A percentile compares a stretch with the other conserved stretches of the same genome.
Conservation (phyloP, 768 basidiomycete genomes). For the Boletus insuetus region DNA sequence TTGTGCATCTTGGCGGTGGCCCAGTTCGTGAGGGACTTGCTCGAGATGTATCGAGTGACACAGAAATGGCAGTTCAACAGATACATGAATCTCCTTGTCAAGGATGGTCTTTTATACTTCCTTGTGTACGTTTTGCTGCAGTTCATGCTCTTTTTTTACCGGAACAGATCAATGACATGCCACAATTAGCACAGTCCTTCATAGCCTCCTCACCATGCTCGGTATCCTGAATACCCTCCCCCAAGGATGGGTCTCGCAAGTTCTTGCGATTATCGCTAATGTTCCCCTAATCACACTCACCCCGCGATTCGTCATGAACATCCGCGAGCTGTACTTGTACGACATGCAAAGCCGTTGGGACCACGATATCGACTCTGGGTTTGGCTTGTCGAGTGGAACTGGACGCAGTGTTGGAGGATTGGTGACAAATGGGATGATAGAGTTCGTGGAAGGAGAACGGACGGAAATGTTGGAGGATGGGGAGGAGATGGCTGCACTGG, state of each 20-base stretch:
- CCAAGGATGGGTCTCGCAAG: not conserved
- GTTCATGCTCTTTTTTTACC: not conserved
- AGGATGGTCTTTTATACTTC: not conserved
- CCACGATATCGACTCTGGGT: not conserved
- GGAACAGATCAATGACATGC: not conserved
- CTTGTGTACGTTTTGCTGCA: not conserved
- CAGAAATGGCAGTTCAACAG: not conserved
- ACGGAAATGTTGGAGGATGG: not conserved
- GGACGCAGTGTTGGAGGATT: not conserved
- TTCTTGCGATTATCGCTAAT: not conserved
- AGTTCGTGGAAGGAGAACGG: not conserved
- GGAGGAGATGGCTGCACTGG: not conserved
- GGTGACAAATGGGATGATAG: not conserved
- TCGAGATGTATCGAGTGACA: not conserved
- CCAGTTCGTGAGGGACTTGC: not conserved
- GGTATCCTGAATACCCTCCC: not conserved
- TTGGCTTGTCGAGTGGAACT: not conserved
- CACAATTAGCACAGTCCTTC: not conserved
- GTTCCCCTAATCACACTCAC: not conserved
- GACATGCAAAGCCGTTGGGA: not conserved
- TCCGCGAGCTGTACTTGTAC: not conserved
- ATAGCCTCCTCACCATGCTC: not conserved
- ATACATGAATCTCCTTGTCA: not conserved
- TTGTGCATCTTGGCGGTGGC: not conserved
- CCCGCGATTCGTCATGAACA: not conserved